phyloP scores from a whole-genome alignment of 768 basidiomycete species.

The Pleurotus pulmonarius region DNA sequence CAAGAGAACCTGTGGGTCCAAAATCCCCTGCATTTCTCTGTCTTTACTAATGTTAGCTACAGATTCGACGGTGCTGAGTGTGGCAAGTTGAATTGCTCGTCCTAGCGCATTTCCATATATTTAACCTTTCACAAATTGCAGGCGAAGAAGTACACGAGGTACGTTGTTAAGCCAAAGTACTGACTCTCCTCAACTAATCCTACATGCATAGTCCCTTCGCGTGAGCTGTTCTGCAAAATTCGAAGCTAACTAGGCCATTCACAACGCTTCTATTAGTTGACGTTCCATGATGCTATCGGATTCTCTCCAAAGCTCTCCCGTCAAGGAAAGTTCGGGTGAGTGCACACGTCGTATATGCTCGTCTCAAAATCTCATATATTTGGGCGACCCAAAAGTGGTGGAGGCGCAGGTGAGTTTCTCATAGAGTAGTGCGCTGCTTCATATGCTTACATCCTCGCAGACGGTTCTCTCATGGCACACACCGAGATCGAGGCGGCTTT shows the following conservation, averaged over 20 bases:
- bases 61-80: constrained; percentile 29
- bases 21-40: no score
- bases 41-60: no score
- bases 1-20: constrained; percentile 23
- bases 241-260: neutral
- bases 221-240: constrained; percentile 5
- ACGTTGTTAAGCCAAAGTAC: neutral
- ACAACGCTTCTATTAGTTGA: constrained; percentile 13
- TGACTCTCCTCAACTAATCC: neutral
- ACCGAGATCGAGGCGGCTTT: constrained; percentile 19
- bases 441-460: constrained; percentile 5
- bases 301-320: constrained; percentile 20
- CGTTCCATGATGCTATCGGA: constrained; percentile 29
- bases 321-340: constrained; percentile 20
- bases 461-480: constrained; percentile 22
- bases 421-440: neutral
- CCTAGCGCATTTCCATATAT: neutral
- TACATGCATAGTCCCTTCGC: constrained; percentile 14
- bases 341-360: neutral
- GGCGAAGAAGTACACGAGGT: constrained; percentile 28
- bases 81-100: constrained; percentile 12
- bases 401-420: constrained; percentile 15
- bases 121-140: neutral
- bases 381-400: constrained; percentile 12
- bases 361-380: neutral